Evolutionary conservation across 2,329 filamentous ascomycete species (phyloP).

Genomic region (Aureobasidium sp.): DNA sequence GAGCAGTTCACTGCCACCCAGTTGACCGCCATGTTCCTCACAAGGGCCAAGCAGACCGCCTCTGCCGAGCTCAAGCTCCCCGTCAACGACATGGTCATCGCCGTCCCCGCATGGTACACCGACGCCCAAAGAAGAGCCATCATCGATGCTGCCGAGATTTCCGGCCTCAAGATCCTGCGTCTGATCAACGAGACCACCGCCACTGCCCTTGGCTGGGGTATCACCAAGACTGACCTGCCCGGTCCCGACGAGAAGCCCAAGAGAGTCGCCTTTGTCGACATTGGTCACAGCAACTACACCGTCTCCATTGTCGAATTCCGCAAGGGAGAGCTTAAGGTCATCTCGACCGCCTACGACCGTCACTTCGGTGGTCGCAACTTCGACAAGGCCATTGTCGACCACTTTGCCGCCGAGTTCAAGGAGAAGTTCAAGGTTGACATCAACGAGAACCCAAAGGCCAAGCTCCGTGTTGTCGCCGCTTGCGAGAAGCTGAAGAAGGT

Average conservation of each 20-base stretch:
- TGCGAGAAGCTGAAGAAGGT: slow-evolving; percentile 99
- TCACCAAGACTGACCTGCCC: slow-evolving; percentile 93
- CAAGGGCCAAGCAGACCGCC: slow-evolving; percentile 86
- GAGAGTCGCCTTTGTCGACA: slow-evolving; percentile 84
- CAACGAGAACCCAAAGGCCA: slow-evolving; percentile 78
- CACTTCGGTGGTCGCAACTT: slow-evolving; percentile 98
- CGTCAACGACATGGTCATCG: slow-evolving; percentile 88
- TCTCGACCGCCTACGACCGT: slow-evolving; percentile 84
- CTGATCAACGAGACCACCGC: slow-evolving; percentile 98
- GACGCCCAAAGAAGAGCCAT: slow-evolving; percentile 84
- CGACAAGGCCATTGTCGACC: slow-evolving; percentile 88
- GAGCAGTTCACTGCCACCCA: slow-evolving; percentile 91
- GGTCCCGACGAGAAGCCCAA: slow-evolving; percentile 82
- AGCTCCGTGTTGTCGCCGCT: slow-evolving; percentile 74
- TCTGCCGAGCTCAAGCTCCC: slow-evolving; percentile 80
- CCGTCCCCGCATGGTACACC: slow-evolving; percentile 94
- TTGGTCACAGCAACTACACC: slow-evolving; percentile 95
- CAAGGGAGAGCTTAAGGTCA: slow-evolving; percentile 92
- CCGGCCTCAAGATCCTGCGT: slow-evolving; percentile 83
- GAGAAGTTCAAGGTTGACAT: slow-evolving; percentile 98
- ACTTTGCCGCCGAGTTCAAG: slow-evolving; percentile 93
- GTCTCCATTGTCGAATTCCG: slow-evolving; percentile 90
- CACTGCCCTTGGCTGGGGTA: slow-evolving; percentile 90
- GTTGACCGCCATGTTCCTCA: slow-evolving; percentile 89
- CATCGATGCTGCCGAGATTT: slow-evolving; percentile 86